Conservation (phyloP, 306 rosid species). For the Trifolium fragiferum region DNA sequence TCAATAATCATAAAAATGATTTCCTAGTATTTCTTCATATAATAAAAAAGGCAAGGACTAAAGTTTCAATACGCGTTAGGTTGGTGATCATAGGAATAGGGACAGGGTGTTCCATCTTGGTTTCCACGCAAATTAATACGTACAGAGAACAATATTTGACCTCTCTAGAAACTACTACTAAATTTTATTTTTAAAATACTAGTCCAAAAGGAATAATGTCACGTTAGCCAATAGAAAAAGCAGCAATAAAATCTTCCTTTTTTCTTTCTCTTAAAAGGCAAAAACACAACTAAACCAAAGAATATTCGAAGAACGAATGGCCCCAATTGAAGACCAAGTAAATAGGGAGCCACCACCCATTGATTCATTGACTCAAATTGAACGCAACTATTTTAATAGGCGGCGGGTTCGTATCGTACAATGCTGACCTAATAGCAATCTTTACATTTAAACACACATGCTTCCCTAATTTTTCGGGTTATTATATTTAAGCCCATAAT, state of each 20-base stretch:
- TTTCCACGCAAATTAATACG: slow-evolving; percentile 3
- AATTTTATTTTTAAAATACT: too few species aligned
- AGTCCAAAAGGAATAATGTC: not conserved
- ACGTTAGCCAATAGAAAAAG: slow-evolving; percentile 1
- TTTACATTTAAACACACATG: slow-evolving; percentile 30
- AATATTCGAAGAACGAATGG: slow-evolving; percentile 23
- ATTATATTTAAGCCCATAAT: not conserved
- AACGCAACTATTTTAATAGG: not conserved
- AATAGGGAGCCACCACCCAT: not conserved
- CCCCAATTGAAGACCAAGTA: slow-evolving; percentile 15
- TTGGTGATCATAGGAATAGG: not conserved
- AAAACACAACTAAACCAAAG: not conserved
- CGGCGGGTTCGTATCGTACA: slow-evolving; percentile 41
- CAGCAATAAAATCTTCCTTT: not conserved
- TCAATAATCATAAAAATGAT: too few species aligned
- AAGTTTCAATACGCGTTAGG: not conserved
- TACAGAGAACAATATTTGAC: not conserved
- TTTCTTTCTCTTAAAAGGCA: too few species aligned
- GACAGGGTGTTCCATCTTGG: slow-evolving; percentile 33
- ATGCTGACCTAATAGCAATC: slow-evolving; percentile 37
- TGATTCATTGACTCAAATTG: not conserved
- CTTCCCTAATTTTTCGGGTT: not conserved
- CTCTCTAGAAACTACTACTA: not conserved
- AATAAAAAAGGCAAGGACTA: too few species aligned
- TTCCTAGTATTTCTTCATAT: too few species aligned